These are phyloP conservation scores for Dichotomocladium elegans DNA, from an alignment of 371 early-diverging fungal genomes.

Conservation along the genomic window DNA sequence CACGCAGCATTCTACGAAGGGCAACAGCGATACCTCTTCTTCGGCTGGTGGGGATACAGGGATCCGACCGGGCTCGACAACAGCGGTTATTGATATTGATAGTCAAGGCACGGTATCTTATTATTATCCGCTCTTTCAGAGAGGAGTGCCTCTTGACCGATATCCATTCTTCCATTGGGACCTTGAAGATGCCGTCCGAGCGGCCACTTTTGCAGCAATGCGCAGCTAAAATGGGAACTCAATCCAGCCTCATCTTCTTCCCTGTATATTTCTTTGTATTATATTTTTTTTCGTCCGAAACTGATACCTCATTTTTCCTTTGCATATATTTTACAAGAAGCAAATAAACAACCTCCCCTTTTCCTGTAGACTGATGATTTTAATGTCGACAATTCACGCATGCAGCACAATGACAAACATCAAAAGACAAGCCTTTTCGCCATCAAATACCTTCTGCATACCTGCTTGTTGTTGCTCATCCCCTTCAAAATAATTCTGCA, in stretches of 20 bases:
- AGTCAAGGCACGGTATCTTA: background rate
- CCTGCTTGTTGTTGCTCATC: too few relatives aligned
- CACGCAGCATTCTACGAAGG: slow-evolving; percentile 3
- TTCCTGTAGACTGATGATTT: too few relatives aligned
- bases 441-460: too few relatives aligned
- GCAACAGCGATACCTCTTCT: background rate
- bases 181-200: slow-evolving; percentile 28
- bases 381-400: too few relatives aligned
- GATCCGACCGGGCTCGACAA: background rate
- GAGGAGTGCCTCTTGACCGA: slow-evolving; percentile 18
- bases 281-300: background rate
- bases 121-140: slow-evolving; percentile 5
- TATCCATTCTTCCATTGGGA: slow-evolving; percentile 34
- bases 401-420: too few relatives aligned
- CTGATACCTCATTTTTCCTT: background rate
- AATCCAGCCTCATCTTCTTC: background rate
- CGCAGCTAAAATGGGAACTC: too few relatives aligned
- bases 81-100: slow-evolving; percentile 3
- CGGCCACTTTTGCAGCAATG: slow-evolving; percentile 14
- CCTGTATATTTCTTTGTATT: background rate
- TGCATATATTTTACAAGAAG: too few relatives aligned
- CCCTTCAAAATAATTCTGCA: too few relatives aligned
- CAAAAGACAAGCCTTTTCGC: too few relatives aligned
- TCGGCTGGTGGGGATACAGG: background rate
- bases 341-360: too few relatives aligned